Evolutionary conservation across 1,284 basidiomycete genomes (phyloP).

Genomic region (Trichosporon faecale): DNA sequence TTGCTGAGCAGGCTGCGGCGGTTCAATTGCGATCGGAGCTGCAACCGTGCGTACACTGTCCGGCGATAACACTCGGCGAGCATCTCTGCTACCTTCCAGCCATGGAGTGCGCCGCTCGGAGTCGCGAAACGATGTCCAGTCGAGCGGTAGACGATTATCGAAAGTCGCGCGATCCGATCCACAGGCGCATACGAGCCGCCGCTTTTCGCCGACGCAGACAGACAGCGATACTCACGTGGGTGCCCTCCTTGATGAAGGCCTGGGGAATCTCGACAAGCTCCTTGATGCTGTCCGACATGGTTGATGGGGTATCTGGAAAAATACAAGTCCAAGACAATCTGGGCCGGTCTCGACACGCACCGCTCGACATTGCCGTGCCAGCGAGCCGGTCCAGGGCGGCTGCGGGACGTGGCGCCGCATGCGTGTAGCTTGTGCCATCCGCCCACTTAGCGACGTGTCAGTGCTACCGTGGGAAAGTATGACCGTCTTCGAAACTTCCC

Average conservation of each 20-base stretch:
- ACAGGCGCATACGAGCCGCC: background rate
- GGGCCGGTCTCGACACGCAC: background rate
- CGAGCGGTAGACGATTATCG: background rate
- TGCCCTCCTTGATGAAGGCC: constrained; percentile 88
- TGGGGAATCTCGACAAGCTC: constrained; percentile 90
- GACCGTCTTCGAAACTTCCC: too few relatives aligned
- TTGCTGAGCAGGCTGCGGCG: background rate
- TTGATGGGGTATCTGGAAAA: constrained; percentile 28
- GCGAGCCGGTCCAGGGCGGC: background rate
- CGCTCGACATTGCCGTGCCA: background rate
- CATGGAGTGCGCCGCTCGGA: background rate
- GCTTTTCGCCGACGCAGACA: background rate
- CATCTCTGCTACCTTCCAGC: background rate
- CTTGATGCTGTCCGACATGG: constrained; percentile 66
- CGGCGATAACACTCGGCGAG: too few relatives aligned
- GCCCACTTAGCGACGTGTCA: background rate
- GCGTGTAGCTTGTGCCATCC: background rate
- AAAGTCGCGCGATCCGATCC: background rate
- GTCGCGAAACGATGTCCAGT: background rate
- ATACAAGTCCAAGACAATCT: background rate
- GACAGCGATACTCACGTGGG: constrained; percentile 63
- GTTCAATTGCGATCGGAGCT: background rate
- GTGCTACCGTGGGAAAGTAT: background rate
- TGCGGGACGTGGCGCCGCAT: constrained; percentile 1
- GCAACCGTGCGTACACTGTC: too few relatives aligned